phyloP scores from a whole-genome alignment of 1,139 yeast species.

The Blastobotrys arbuscula region DNA sequence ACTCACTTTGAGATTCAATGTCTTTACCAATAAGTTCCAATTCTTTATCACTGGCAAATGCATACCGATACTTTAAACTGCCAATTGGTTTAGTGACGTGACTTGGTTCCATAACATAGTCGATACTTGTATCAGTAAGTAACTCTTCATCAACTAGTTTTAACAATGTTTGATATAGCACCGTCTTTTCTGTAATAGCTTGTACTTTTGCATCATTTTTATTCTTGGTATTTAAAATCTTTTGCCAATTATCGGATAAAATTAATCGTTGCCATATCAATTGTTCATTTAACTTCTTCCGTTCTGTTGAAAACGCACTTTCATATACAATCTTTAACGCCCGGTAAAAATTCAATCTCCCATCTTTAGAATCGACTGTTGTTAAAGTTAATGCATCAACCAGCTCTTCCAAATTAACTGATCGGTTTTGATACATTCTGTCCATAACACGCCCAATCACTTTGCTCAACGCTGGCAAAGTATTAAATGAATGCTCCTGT shows the following conservation, averaged over 20 bases:
- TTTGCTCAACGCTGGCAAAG: constrained; percentile 15
- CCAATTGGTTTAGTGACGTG: neutral
- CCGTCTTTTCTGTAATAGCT: constrained; percentile 40
- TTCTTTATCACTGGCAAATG: constrained; percentile 21
- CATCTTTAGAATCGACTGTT: constrained; percentile 32
- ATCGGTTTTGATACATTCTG: constrained; percentile 38
- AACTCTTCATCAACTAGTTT: constrained; percentile 6
- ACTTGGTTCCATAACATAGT: constrained; percentile 8
- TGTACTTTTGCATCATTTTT: constrained; percentile 44
- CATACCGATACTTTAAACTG: constrained; percentile 16
- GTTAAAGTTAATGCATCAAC: constrained; percentile 55
- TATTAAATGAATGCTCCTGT: constrained; percentile 3
- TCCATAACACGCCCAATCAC: constrained; percentile 33
- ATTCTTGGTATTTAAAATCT: constrained; percentile 39
- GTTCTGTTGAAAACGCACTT: constrained; percentile 5
- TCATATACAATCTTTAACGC: constrained; percentile 41
- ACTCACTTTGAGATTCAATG: constrained; percentile 12
- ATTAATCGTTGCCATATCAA: constrained; percentile 62
- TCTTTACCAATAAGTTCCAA: constrained; percentile 15
- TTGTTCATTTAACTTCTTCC: constrained; percentile 33
- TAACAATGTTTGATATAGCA: constrained; percentile 35
- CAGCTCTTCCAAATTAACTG: constrained; percentile 44
- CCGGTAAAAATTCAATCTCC: constrained; percentile 36
- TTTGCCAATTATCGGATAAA: constrained; percentile 54
- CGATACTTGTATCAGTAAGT: constrained; percentile 2